These are phyloP conservation scores for Lasiodiplodia theobromae DNA, from an alignment of 2,329 filamentous ascomycete species.

Conservation along the genomic window DNA sequence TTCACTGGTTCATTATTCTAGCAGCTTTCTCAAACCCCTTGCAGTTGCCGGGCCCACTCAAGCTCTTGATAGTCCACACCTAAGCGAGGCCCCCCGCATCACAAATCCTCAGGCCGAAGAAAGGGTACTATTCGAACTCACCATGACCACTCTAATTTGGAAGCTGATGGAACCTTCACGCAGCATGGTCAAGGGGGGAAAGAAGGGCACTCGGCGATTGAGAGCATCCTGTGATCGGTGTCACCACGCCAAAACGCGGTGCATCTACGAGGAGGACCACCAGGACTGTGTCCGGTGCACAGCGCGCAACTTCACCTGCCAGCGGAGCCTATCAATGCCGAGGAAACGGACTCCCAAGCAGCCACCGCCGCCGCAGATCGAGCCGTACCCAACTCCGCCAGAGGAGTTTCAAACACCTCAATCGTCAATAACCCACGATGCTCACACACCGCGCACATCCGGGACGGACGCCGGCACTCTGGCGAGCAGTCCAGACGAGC, in stretches of 20 bases:
- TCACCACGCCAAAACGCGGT: neutral
- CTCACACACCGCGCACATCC: neutral
- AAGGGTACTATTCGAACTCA: neutral
- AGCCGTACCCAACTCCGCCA: neutral
- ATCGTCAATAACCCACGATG: neutral
- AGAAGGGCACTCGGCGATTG: neutral
- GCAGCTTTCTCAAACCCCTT: neutral
- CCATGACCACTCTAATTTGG: neutral
- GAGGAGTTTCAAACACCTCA: neutral
- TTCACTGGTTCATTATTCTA: neutral
- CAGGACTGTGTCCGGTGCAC: conserved; percentile 2
- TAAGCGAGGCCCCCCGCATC: neutral
- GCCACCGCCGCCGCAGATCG: neutral
- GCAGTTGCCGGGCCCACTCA: neutral
- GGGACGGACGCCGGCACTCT: neutral
- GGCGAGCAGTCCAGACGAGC: neutral
- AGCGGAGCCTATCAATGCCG: neutral
- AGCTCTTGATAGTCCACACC: too few relatives aligned
- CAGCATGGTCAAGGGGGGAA: conserved; percentile 10
- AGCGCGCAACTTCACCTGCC: neutral
- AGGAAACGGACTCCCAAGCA: neutral
- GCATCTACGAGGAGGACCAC: conserved; percentile 2
- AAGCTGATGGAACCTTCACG: neutral
- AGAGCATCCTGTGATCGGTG: conserved; percentile 15
- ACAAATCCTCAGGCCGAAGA: neutral